These are phyloP conservation scores for Earliella scabrosa DNA, from an alignment of 1,284 basidiomycete species.

Conservation along the genomic window DNA sequence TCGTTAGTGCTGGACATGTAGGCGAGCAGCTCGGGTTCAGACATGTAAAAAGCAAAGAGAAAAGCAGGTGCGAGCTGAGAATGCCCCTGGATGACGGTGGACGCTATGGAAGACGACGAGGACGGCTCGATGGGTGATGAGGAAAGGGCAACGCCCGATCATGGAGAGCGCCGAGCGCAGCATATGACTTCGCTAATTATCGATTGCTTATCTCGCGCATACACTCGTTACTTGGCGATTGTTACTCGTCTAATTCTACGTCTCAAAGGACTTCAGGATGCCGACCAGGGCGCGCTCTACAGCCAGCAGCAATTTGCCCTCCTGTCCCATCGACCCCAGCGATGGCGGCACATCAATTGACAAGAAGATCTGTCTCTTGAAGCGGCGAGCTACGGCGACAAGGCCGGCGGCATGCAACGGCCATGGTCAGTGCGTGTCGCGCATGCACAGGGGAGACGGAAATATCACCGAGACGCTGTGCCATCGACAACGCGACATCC, in stretches of 20 bases:
- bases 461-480: constrained; percentile 75
- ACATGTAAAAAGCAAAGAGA: constrained; percentile 39
- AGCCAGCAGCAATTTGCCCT: constrained; percentile 50
- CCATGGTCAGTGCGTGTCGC: constrained; percentile 22
- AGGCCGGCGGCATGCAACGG: constrained; percentile 13
- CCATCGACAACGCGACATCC: constrained; percentile 74
- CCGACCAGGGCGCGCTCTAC: constrained; percentile 62
- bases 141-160: constrained; percentile 33
- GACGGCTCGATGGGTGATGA: constrained; percentile 27
- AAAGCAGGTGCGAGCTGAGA: constrained; percentile 6
- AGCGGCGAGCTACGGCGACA: constrained; percentile 54
- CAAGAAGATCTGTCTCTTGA: constrained; percentile 70
- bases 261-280: constrained; percentile 48
- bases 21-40: constrained; percentile 53
- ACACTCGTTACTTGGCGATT: not conserved
- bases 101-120: constrained; percentile 27
- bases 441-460: constrained; percentile 4
- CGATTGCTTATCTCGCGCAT: constrained; percentile 8
- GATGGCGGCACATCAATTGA: constrained; percentile 64
- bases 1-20: constrained; percentile 59
- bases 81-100: constrained; percentile 17
- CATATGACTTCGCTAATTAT: constrained; percentile 17
- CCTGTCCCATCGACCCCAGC: constrained; percentile 48
- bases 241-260: constrained; percentile 9
- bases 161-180: constrained; percentile 31